These are phyloP conservation scores for Dryadomyces quercus-mongolicae DNA, from an alignment of 2,329 filamentous ascomycete genomes.

Conservation along the genomic window DNA sequence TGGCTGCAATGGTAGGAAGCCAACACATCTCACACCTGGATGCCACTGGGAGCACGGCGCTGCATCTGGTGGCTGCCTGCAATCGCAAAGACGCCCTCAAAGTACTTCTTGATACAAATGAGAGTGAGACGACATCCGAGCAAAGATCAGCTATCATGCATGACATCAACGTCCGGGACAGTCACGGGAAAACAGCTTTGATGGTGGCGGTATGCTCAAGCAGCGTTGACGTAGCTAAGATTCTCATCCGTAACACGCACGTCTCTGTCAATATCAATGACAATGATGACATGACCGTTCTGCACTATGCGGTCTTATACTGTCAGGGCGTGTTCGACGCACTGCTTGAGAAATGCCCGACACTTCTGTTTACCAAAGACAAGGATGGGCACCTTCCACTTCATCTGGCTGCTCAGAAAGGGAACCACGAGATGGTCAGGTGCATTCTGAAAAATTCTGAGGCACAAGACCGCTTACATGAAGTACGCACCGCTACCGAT, in stretches of 20 bases:
- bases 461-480: too few species aligned
- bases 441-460: too few species aligned
- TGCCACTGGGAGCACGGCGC: neutral
- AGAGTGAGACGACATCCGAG: neutral
- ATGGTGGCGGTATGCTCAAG: neutral
- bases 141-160: too few species aligned
- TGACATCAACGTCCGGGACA: neutral
- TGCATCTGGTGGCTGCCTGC: neutral
- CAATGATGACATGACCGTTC: neutral
- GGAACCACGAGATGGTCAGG: too few species aligned
- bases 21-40: neutral
- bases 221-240: neutral
- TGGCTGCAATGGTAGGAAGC: neutral
- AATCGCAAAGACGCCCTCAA: neutral
- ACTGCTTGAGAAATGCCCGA: too few species aligned
- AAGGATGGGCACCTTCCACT: too few species aligned
- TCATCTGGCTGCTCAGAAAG: too few species aligned
- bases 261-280: neutral
- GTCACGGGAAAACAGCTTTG: neutral
- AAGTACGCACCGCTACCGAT: too few species aligned
- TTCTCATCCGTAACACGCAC: neutral
- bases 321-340: too few species aligned
- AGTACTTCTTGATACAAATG: neutral
- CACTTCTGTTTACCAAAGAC: too few species aligned
- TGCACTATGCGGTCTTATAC: neutral